phyloP scores from a whole-genome alignment of 2,329 filamentous ascomycete species.

The Nothopassalora personata region DNA sequence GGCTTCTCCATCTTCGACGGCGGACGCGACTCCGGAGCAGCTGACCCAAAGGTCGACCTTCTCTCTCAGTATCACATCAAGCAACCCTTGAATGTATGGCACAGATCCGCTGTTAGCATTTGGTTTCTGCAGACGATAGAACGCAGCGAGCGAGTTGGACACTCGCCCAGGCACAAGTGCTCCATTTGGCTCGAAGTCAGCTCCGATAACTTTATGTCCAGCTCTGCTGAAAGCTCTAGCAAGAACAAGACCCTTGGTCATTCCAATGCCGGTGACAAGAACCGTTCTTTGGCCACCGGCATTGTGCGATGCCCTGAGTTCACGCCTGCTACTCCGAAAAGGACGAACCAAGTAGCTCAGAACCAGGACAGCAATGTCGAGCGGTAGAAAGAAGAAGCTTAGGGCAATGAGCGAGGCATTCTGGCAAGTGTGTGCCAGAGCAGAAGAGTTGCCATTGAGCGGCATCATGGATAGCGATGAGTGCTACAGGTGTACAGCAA shows the following conservation, averaged over 20 bases:
- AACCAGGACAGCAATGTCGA: slow-evolving; percentile 44
- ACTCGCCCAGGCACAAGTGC: slow-evolving; percentile 49
- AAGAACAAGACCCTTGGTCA: slow-evolving; percentile 63
- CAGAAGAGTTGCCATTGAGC: slow-evolving; percentile 33
- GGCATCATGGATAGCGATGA: slow-evolving; percentile 14
- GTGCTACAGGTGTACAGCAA: neutral
- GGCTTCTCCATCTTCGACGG: slow-evolving; percentile 61
- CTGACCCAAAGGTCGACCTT: slow-evolving; percentile 67
- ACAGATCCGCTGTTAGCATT: slow-evolving; percentile 32
- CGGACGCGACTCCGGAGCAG: slow-evolving; percentile 63
- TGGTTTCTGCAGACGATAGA: slow-evolving; percentile 46
- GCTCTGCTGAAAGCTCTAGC: slow-evolving; percentile 58
- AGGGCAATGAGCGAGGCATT: slow-evolving; percentile 45
- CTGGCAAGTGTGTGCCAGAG: slow-evolving; percentile 42
- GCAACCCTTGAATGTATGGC: slow-evolving; percentile 52
- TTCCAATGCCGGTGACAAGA: slow-evolving; percentile 67
- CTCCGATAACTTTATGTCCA: slow-evolving; percentile 67
- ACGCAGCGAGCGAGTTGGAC: slow-evolving; percentile 52
- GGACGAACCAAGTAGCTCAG: slow-evolving; percentile 21
- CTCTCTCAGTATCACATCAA: slow-evolving; percentile 56
- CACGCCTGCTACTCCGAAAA: neutral
- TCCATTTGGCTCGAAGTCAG: slow-evolving; percentile 52
- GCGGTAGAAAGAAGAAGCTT: slow-evolving; percentile 44
- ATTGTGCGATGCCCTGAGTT: neutral
- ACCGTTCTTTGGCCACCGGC: slow-evolving; percentile 49